These are phyloP conservation scores for Syzygium aromaticum DNA, from an alignment of 345 rosid genomes.

Conservation along the genomic window DNA sequence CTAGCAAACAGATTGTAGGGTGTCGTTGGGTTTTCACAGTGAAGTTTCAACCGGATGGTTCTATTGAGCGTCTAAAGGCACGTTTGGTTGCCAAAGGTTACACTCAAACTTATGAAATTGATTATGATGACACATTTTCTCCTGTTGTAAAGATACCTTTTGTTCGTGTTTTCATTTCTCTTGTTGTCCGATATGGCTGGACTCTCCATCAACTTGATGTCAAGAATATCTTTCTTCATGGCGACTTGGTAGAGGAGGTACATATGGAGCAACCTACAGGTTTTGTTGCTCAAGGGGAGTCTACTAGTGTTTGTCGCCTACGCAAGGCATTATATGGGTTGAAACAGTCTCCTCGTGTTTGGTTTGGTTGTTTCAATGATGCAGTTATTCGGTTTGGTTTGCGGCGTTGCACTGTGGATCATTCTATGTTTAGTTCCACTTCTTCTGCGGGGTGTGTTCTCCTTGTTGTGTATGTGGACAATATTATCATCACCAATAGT, in stretches of 20 bases:
- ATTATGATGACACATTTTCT: neutral
- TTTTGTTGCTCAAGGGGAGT: neutral
- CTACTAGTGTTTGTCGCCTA: neutral
- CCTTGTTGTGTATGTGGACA: neutral
- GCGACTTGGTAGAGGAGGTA: neutral
- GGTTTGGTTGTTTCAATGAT: too few relatives aligned
- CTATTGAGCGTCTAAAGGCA: neutral
- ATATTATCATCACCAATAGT: neutral
- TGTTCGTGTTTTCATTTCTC: neutral
- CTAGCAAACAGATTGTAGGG: neutral
- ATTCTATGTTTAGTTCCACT: neutral
- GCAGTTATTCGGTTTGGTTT: neutral
- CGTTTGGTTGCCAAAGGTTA: neutral
- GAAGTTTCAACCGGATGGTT: neutral
- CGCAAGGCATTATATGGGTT: neutral
- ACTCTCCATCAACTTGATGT: neutral
- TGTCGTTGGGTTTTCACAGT: neutral
- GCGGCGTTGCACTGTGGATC: rapidly evolving
- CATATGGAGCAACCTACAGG: neutral
- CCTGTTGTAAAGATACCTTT: neutral
- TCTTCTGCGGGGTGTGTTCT: neutral
- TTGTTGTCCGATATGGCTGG: neutral
- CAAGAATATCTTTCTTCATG: neutral
- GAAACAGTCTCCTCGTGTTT: neutral
- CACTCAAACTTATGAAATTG: neutral